These are phyloP conservation scores for Rhizophlyctis rosea DNA, from an alignment of 192 early-diverging fungal genomes.

Conservation along the genomic window DNA sequence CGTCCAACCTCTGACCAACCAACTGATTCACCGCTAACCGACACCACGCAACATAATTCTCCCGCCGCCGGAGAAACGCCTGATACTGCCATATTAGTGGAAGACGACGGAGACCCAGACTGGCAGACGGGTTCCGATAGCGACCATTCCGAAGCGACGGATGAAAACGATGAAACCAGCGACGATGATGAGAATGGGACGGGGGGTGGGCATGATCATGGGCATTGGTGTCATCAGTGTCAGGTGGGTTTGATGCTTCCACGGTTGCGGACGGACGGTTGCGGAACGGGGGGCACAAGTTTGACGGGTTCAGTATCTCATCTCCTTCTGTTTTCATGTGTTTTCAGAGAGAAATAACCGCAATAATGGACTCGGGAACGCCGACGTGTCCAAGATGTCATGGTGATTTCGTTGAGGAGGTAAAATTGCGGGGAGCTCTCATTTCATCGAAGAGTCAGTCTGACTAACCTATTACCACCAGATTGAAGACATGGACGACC, in stretches of 20 bases:
- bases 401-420: conserved; percentile 82
- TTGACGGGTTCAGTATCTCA: neutral
- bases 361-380: conserved; percentile 66
- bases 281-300: neutral
- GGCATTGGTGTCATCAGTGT: conserved; percentile 67
- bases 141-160: too few species aligned
- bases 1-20: too few species aligned
- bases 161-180: neutral
- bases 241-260: conserved; percentile 4
- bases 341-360: conserved; percentile 47
- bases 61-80: too few species aligned
- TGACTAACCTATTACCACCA: neutral
- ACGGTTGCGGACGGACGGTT: neutral
- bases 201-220: too few species aligned
- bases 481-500: conserved; percentile 24
- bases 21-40: too few species aligned
- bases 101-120: too few species aligned
- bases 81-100: too few species aligned
- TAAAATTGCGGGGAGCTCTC: conserved; percentile 24
- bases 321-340: neutral
- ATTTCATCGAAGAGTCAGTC: neutral
- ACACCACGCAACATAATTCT: too few species aligned
- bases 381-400: conserved; percentile 78
- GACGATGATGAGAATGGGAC: neutral
- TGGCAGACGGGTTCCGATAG: neutral